Percentiles rank a stretch among this genome's conserved stretches.
These are phyloP conservation scores for Backusella liffmaniae DNA, from an alignment of 192 early-diverging fungal species.

Conservation along the genomic window DNA sequence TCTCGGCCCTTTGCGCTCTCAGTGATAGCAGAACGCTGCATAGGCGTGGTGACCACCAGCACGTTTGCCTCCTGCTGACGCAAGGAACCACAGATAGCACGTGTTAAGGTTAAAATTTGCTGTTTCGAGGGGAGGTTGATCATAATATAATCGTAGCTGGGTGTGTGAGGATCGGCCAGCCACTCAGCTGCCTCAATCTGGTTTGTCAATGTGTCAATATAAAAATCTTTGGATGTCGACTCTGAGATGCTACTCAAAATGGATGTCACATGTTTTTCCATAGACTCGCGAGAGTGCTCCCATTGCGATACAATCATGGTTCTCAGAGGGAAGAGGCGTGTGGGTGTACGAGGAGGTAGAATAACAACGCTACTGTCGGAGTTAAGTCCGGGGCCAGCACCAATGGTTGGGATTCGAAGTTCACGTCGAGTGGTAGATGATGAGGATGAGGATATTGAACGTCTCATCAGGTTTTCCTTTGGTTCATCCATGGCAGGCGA, in stretches of 20 bases:
- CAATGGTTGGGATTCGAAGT: slow-evolving; percentile 11
- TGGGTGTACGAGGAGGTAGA: slow-evolving; percentile 19
- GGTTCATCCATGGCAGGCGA: background rate
- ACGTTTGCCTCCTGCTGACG: slow-evolving; percentile 23
- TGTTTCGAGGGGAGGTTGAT: slow-evolving; percentile 48
- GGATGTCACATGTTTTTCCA: slow-evolving; percentile 37
- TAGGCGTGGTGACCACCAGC: slow-evolving; percentile 53
- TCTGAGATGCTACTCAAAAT: slow-evolving; percentile 13
- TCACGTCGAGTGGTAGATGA: background rate
- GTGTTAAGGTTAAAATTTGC: slow-evolving; percentile 37
- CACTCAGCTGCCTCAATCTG: slow-evolving; percentile 39
- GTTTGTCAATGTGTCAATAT: slow-evolving; percentile 42
- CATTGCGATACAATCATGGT: slow-evolving; percentile 46
- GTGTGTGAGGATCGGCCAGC: slow-evolving; percentile 22
- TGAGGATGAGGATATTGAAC: background rate
- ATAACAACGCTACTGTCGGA: background rate
- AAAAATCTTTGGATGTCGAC: background rate
- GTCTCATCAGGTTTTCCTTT: background rate
- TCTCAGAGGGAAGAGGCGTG: slow-evolving; percentile 2
- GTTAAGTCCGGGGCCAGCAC: slow-evolving; percentile 7
- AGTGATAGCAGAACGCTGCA: slow-evolving; percentile 49
- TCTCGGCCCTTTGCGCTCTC: slow-evolving; percentile 41
- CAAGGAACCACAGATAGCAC: slow-evolving; percentile 20
- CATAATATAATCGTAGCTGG: slow-evolving; percentile 41
- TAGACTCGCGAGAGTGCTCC: slow-evolving; percentile 38